Evolutionary conservation across 768 basidiomycete species (phyloP), one percentile per base, ranked within the genome.

Genomic region (Strobilomyces confusus): DNA sequence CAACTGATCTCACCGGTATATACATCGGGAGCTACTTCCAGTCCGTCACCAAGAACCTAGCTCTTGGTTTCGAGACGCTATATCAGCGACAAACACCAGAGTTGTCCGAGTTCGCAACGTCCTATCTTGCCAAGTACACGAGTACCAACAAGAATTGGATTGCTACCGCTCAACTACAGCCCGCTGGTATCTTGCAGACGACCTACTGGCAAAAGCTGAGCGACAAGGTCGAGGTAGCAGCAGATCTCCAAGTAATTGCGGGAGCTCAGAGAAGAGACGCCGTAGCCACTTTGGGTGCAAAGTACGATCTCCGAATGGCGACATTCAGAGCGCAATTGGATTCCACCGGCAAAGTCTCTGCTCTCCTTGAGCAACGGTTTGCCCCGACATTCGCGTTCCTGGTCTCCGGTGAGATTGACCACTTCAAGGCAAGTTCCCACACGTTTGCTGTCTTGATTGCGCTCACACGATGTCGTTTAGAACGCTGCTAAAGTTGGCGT

Each of bases 161-260:
- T 62, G 92, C 91, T n/a, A 95, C 94, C 5, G 87, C 92, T 13
- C 90, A 92, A 64, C 57, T 95, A 13, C 92, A 94, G 68, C 80
- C 87, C 15, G 77, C 83, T 15, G 92, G 95, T 22, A 80, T 91
- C 45, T 63, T 97, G 23, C 89, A 94, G 71, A 83, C 94, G 26
- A 95, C 92, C 9, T 99, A 98, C 72, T 97, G 92, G 89, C 94
- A 98, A 59, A 94, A 92, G 68, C 74, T 99, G 55, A 87, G 87
- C 69, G 92, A 95, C 52, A 93, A 95, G 73, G 89, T 99, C 13
- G 97, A 98, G 57, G 93, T 95, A n/a, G 95, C 92, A 30, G 92
- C 94, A 30, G 95, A 98, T 62, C 72, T 99, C 53, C 86, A 92
- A 67, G 70, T 95, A 37, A 77, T 94, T 51, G 87, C 88, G 29